Conservation (phyloP, 2,329 filamentous ascomycete species). For the Pyricularia sp. region DNA sequence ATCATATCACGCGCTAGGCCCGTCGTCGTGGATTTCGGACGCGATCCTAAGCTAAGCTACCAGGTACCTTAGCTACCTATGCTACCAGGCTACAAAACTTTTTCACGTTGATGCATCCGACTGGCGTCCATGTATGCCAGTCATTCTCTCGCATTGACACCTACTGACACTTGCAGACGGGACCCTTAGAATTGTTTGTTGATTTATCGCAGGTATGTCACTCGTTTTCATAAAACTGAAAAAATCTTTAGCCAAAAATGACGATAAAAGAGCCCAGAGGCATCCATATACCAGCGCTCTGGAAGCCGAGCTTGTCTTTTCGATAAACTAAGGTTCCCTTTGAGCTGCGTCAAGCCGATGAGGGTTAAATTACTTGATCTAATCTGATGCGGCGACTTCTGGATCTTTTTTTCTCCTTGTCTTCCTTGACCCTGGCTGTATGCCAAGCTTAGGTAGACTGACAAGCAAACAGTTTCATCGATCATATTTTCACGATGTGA, state of each 20-base stretch:
- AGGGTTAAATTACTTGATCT: slow-evolving; percentile 50
- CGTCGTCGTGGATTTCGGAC: neutral
- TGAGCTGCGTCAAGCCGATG: slow-evolving; percentile 26
- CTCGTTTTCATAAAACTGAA: neutral
- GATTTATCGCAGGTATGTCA: neutral
- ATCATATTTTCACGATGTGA: neutral
- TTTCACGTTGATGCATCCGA: too few relatives aligned
- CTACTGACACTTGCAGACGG: neutral
- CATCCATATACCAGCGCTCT: slow-evolving; percentile 17
- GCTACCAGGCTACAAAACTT: too few relatives aligned
- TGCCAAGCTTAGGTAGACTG: neutral
- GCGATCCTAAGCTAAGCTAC: neutral
- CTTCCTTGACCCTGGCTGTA: neutral
- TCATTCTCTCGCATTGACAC: neutral
- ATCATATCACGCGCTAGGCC: neutral
- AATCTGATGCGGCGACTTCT: slow-evolving; percentile 41
- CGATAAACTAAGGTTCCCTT: slow-evolving; percentile 35
- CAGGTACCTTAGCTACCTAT: too few relatives aligned
- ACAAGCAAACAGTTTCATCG: neutral
- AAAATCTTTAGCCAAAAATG: slow-evolving; percentile 15
- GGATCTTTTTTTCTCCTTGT: neutral
- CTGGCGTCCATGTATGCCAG: neutral
- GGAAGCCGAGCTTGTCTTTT: slow-evolving; percentile 37
- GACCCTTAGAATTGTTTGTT: neutral
- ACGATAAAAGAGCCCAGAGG: slow-evolving; percentile 34